These are phyloP conservation scores for Cucumis sativus DNA, from an alignment of 306 rosid genomes.

Conservation along the genomic window Cucumber_9930_V3 NC_026657.2:11389001-11389500, in stretches of 20 bases:
- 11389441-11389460: slow-evolving; percentile 76
- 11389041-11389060: neutral
- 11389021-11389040: no score
- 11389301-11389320: slow-evolving; percentile 29
- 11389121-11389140: neutral
- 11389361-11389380: slow-evolving; percentile 67
- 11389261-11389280: neutral
- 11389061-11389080: neutral
- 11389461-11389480: slow-evolving; percentile 55
- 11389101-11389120: neutral
- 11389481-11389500: slow-evolving; percentile 66
- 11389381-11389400: slow-evolving; percentile 79
- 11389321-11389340: slow-evolving; percentile 48
- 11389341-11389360: slow-evolving; percentile 59
- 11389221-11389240: neutral
- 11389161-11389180: slow-evolving; percentile 1
- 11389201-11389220: neutral
- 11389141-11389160: slow-evolving; percentile 45
- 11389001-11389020: no score
- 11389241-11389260: neutral
- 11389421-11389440: slow-evolving; percentile 66
- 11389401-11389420: slow-evolving; percentile 60
- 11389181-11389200: neutral
- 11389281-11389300: slow-evolving; percentile 31
- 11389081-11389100: neutral